phyloP scores from a whole-genome alignment of 768 basidiomycete genomes.

The Tricholomella constricta region DNA sequence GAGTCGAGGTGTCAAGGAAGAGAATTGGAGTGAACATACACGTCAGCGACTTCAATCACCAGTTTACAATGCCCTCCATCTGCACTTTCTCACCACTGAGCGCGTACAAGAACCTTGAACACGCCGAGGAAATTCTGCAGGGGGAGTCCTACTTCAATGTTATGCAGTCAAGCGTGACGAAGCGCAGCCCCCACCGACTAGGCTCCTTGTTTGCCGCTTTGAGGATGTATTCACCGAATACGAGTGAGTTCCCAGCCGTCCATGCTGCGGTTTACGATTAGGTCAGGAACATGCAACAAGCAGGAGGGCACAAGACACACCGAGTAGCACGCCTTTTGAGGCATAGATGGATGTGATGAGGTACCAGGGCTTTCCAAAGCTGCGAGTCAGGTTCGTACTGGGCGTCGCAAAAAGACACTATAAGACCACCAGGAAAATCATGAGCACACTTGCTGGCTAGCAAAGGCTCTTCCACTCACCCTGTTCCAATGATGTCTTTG shows the following conservation, averaged over 20 bases:
- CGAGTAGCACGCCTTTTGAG: constrained; percentile 51
- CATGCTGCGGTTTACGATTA: constrained; percentile 10
- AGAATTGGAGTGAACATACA: too few relatives aligned
- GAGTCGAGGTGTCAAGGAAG: too few relatives aligned
- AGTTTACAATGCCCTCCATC: too few relatives aligned
- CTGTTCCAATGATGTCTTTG: constrained; percentile 45
- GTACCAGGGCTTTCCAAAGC: constrained; percentile 54
- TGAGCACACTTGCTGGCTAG: background rate
- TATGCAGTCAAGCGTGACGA: constrained; percentile 31
- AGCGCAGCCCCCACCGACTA: constrained; percentile 21
- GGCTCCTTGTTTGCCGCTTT: constrained; percentile 24
- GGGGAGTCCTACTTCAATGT: constrained; percentile 50
- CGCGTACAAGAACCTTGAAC: too few relatives aligned
- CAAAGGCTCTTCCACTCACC: constrained; percentile 25
- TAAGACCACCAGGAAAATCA: background rate
- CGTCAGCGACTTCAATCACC: too few relatives aligned
- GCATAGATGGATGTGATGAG: constrained; percentile 60
- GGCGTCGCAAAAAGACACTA: constrained; percentile 49
- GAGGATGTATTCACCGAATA: constrained; percentile 54
- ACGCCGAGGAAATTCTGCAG: constrained; percentile 60
- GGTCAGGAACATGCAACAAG: too few relatives aligned
- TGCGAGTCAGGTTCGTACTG: constrained; percentile 37
- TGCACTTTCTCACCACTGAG: too few relatives aligned
- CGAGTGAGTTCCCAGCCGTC: constrained; percentile 42
- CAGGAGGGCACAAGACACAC: constrained; percentile 17